A percentile compares a stretch with the other conserved stretches of the same genome.
These are phyloP conservation scores for Melampsora larici-populina DNA, from an alignment of 1,284 basidiomycete genomes.

Conservation along the genomic window DNA sequence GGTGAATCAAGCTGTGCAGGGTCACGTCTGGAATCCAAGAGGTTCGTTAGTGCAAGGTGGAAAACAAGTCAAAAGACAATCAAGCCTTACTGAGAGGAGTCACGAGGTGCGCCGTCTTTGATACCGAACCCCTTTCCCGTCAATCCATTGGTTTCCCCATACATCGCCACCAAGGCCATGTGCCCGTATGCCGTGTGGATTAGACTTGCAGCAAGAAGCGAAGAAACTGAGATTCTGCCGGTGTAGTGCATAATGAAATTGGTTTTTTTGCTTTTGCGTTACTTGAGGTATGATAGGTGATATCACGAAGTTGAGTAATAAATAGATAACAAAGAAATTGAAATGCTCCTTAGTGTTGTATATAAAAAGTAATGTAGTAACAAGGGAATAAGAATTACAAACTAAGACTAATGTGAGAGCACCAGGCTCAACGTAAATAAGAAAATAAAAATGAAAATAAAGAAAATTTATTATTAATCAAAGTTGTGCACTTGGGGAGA, in stretches of 20 bases:
- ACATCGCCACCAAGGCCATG: conserved; percentile 31
- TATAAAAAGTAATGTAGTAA: no score
- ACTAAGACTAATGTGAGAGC: background rate
- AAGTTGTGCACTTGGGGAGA: background rate
- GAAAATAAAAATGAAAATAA: no score
- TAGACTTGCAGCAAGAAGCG: background rate
- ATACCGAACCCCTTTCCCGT: conserved; percentile 31
- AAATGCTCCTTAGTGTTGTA: no score
- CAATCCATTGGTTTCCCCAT: conserved; percentile 41
- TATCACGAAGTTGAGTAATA: no score
- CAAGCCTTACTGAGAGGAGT: background rate
- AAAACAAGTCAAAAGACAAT: background rate
- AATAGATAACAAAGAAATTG: no score
- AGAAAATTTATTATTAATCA: background rate
- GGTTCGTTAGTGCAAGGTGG: background rate
- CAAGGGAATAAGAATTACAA: background rate
- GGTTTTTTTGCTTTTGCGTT: background rate
- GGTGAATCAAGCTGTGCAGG: conserved; percentile 36
- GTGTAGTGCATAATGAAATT: background rate
- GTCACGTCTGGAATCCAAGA: conserved; percentile 1
- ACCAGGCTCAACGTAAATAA: background rate
- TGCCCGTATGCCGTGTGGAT: conserved; percentile 9
- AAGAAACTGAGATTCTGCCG: background rate
- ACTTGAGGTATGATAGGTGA: background rate
- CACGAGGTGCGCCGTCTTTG: conserved; percentile 27